A percentile compares a stretch with the other conserved stretches of the same genome.
Evolutionary conservation across 2,329 filamentous ascomycete species (phyloP).

Genomic region (Talaromyces sp.): DNA sequence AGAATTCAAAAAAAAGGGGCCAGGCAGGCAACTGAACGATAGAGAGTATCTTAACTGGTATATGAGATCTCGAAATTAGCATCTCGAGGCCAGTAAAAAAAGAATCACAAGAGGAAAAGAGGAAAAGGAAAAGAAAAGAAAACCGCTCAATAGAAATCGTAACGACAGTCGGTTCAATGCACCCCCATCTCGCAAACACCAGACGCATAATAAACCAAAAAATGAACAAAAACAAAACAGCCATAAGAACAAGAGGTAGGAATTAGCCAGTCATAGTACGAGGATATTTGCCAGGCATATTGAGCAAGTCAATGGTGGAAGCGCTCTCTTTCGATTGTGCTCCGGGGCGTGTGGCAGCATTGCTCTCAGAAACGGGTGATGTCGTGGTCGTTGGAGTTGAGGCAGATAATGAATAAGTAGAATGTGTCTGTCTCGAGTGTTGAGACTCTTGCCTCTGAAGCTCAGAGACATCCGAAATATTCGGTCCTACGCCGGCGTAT

Average conservation of each 20-base stretch:
- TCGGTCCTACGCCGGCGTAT: conserved; percentile 1
- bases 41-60: neutral
- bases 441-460: conserved; percentile 9
- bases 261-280: conserved; percentile 12
- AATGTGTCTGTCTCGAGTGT: conserved; percentile 13
- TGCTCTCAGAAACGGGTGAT: conserved; percentile 10
- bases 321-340: conserved; percentile 24
- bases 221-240: neutral
- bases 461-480: conserved; percentile 9
- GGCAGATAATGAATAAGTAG: conserved; percentile 10
- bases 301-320: conserved; percentile 28
- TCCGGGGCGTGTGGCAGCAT: conserved; percentile 10
- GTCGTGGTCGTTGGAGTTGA: conserved; percentile 10
- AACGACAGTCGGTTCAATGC: neutral
- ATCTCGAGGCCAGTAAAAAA: neutral
- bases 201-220: neutral
- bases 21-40: neutral
- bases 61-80: neutral
- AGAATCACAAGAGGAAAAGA: too few species aligned
- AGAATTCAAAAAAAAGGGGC: neutral
- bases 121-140: too few species aligned
- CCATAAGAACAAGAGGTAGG: neutral
- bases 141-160: neutral
- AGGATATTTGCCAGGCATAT: conserved; percentile 34
- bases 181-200: neutral